Conservation (phyloP, 2,329 filamentous ascomycete species). For the Microdochium bolleyi region DNA sequence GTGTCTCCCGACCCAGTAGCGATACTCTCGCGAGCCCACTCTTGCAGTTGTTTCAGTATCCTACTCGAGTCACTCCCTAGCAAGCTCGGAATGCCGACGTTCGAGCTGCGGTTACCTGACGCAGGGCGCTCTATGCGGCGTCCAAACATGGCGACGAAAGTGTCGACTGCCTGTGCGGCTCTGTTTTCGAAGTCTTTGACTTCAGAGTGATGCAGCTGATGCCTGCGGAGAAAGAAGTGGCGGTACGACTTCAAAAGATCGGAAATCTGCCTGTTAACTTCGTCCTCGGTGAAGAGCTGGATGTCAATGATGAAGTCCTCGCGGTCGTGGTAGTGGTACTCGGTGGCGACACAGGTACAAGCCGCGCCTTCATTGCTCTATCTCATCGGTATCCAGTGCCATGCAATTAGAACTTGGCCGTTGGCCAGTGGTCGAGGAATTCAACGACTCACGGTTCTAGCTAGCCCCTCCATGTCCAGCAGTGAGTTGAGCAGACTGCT, state of each 20-base stretch:
- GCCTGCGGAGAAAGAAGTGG: conserved; percentile 18
- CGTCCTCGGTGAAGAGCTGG: conserved; percentile 19
- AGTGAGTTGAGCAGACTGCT: conserved; percentile 41
- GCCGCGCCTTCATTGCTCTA: conserved; percentile 35
- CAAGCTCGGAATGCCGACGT: conserved; percentile 10
- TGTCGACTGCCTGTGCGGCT: conserved; percentile 24
- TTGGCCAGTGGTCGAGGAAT: too few species aligned
- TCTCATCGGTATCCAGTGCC: neutral
- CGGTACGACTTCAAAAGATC: conserved; percentile 27
- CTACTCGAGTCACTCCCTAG: conserved; percentile 28
- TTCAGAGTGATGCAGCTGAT: conserved; percentile 10
- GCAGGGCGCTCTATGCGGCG: conserved; percentile 9
- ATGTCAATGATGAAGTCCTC: conserved; percentile 24
- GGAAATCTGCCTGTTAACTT: conserved; percentile 23
- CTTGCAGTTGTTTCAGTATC: conserved; percentile 23
- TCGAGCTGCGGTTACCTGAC: conserved; percentile 7
- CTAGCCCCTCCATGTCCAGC: conserved; percentile 29
- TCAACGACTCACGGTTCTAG: conserved; percentile 28
- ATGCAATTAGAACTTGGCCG: neutral
- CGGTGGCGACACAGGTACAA: conserved; percentile 39
- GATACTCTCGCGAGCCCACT: neutral
- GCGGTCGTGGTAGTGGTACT: conserved; percentile 29
- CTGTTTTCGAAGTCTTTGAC: conserved; percentile 13
- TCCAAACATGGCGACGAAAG: conserved; percentile 28
- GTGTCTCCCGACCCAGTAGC: conserved; percentile 5